Percentiles rank a stretch among this genome's conserved stretches.
phyloP scores from a whole-genome alignment of 495 filamentous ascomycete genomes.

The Xylona heveae region DNA sequence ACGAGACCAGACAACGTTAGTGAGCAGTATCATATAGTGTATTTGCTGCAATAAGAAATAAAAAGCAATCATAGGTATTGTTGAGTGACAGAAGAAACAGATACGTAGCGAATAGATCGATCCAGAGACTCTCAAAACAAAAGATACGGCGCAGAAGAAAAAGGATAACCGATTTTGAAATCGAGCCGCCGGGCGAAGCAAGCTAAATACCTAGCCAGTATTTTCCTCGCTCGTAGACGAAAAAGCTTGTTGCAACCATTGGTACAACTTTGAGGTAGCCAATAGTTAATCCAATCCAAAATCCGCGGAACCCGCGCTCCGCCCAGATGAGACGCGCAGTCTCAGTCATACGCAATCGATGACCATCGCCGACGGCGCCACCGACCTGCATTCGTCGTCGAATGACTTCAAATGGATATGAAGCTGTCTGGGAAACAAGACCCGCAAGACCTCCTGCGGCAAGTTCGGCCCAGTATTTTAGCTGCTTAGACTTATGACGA shows the following conservation, averaged over 20 bases:
- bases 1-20: too few species aligned
- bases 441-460: conserved; percentile 68
- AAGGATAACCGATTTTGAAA: too few species aligned
- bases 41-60: too few species aligned
- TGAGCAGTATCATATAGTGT: too few species aligned
- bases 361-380: conserved; percentile 80
- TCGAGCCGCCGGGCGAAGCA: neutral
- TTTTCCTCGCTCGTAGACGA: conserved; percentile 6
- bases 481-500: conserved; percentile 23
- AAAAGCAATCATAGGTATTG: too few species aligned
- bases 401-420: conserved; percentile 86
- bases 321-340: conserved; percentile 49
- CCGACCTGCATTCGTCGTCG: conserved; percentile 88
- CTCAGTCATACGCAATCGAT: conserved; percentile 53
- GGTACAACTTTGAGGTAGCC: conserved; percentile 90
- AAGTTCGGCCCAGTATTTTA: conserved; percentile 66
- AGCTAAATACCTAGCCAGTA: conserved; percentile 4
- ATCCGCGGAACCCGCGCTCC: conserved; percentile 61
- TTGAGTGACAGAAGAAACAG: too few species aligned
- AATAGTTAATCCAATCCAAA: conserved; percentile 83
- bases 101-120: too few species aligned
- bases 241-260: conserved; percentile 64
- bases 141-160: too few species aligned
- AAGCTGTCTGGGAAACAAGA: conserved; percentile 68
- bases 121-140: too few species aligned